A percentile compares a stretch with the other conserved stretches of the same genome.
Conservation (phyloP, 108 stramenopile genomes). For the Cylindrotheca closterium region DNA sequence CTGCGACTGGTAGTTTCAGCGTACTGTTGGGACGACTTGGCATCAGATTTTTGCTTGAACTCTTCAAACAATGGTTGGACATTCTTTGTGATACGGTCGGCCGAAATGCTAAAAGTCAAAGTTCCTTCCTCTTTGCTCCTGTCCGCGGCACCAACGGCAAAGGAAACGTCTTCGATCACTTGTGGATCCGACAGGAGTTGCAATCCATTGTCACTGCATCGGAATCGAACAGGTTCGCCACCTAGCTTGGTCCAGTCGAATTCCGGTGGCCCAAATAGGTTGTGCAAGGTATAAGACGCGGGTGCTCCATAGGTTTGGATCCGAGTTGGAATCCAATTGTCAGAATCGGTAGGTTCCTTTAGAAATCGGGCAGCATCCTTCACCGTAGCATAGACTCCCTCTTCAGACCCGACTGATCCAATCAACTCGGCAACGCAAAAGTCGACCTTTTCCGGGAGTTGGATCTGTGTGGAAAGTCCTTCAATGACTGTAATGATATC, state of each 20-base stretch:
- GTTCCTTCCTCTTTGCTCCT: background rate
- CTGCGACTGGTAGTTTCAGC: constrained; percentile 32
- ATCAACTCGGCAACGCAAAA: constrained; percentile 62
- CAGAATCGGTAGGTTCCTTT: constrained; percentile 41
- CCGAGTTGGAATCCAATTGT: constrained; percentile 40
- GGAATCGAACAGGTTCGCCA: constrained; percentile 65
- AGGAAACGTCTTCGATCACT: constrained; percentile 58
- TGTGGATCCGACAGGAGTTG: constrained; percentile 55
- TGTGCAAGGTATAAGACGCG: constrained; percentile 58
- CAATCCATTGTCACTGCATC: constrained; percentile 67
- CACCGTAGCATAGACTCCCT: constrained; percentile 64
- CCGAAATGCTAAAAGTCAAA: constrained; percentile 39
- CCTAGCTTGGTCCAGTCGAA: constrained; percentile 71
- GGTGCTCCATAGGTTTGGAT: background rate
- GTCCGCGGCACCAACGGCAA: constrained; percentile 27
- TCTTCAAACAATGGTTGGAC: constrained; percentile 29
- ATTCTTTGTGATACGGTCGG: constrained; percentile 38
- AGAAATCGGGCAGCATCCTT: constrained; percentile 54
- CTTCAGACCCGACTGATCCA: constrained; percentile 60
- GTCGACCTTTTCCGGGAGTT: constrained; percentile 63
- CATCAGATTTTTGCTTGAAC: constrained; percentile 24
- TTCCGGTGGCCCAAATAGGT: constrained; percentile 55
- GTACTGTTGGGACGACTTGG: constrained; percentile 24
- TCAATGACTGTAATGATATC: constrained; percentile 60
- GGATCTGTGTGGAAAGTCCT: constrained; percentile 64